Percentiles rank a stretch among this genome's conserved stretches.
Evolutionary conservation across 2,329 filamentous ascomycete species (phyloP).

Genomic region (Cytospora schulzeri): DNA sequence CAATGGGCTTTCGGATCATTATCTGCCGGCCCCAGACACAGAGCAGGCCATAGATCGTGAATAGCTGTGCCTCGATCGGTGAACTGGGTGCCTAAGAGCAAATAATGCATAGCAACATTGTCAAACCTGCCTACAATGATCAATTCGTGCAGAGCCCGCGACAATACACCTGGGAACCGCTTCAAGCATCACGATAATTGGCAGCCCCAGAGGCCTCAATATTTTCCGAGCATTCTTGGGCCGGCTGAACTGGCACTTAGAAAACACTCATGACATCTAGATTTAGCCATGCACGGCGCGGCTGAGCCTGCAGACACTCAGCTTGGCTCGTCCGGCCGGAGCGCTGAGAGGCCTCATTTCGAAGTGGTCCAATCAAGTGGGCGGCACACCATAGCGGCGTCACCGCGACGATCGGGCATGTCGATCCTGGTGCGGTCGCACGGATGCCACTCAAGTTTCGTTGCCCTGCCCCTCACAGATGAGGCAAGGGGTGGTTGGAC

Average conservation of each 20-base stretch:
- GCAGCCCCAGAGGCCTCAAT: background rate
- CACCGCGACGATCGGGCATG: background rate
- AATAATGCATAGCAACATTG: background rate
- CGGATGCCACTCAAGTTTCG: background rate
- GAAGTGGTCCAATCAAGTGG: slow-evolving; percentile 11
- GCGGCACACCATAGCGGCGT: slow-evolving; percentile 13
- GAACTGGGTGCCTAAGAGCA: background rate
- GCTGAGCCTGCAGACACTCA: slow-evolving; percentile 14
- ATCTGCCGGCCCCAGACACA: no score
- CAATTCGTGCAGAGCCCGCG: background rate
- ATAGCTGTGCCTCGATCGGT: background rate
- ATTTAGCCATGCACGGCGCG: slow-evolving; percentile 1
- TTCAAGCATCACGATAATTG: background rate
- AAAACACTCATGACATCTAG: slow-evolving; percentile 9
- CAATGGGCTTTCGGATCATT: no score
- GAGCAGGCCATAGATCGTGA: no score
- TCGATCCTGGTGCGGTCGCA: slow-evolving; percentile 16
- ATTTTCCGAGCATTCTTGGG: no score
- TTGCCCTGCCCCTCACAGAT: background rate
- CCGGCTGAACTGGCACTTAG: background rate
- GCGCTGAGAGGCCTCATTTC: slow-evolving; percentile 21
- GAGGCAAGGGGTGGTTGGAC: background rate
- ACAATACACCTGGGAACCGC: background rate
- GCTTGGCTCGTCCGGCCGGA: slow-evolving; percentile 6
- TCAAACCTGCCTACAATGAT: background rate